A percentile compares a stretch with the other conserved stretches of the same genome.
These are phyloP conservation scores for Hypseocharis bilobata DNA, from an alignment of 441 rosid genomes.

Conservation along the genomic window DNA sequence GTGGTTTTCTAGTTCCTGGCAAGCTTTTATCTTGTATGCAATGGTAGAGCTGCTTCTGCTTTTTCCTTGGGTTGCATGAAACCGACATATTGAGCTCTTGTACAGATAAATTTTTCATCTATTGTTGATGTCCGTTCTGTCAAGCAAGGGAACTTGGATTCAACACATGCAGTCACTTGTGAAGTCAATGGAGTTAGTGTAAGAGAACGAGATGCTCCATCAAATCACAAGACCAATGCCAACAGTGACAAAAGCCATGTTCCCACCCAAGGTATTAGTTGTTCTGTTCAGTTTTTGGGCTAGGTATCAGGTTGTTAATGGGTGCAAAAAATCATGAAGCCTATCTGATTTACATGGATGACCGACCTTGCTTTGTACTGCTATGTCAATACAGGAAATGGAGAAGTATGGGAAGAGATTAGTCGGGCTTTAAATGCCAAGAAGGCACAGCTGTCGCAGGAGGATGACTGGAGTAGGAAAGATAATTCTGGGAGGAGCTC, in stretches of 20 bases:
- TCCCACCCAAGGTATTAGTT: conserved; percentile 18
- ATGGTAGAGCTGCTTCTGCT: conserved; percentile 5
- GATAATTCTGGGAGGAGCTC: conserved; percentile 43
- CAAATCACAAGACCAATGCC: conserved; percentile 17
- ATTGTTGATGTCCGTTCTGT: conserved; percentile 61
- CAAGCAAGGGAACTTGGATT: conserved; percentile 29
- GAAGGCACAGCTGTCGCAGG: conserved; percentile 49
- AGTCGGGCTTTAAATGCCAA: conserved; percentile 49
- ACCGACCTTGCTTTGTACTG: background rate
- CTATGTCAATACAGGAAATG: conserved; percentile 36
- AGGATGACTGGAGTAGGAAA: conserved; percentile 42
- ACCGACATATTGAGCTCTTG: conserved; percentile 18
- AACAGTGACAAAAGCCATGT: conserved; percentile 20
- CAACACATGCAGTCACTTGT: conserved; percentile 23
- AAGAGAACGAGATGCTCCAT: conserved; percentile 26
- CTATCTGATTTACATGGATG: background rate
- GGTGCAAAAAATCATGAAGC: background rate
- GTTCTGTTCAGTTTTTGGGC: conserved; percentile 1
- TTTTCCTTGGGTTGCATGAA: conserved; percentile 9
- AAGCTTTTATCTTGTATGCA: background rate
- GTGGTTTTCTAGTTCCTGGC: background rate
- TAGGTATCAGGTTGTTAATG: background rate
- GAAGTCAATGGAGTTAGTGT: conserved; percentile 18
- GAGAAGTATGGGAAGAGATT: conserved; percentile 59
- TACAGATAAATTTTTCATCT: conserved; percentile 64